Evolutionary conservation across 768 basidiomycete genomes (phyloP).

Genomic region (Leccinum aurantiacum): DNA sequence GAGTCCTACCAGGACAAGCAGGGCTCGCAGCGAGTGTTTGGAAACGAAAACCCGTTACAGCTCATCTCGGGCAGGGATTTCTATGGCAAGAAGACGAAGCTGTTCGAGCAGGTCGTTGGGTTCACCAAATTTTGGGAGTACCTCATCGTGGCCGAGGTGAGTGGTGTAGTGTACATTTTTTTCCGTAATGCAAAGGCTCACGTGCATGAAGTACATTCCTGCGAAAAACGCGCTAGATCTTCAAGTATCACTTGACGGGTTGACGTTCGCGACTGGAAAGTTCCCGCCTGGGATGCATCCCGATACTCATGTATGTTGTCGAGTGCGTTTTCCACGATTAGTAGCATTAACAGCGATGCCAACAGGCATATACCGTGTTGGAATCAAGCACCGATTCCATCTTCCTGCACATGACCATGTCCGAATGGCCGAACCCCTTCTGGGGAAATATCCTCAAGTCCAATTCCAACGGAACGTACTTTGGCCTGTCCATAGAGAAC

Average conservation of each 20-base stretch:
- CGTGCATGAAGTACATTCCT: slow-evolving; percentile 45
- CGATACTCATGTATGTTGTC: slow-evolving; percentile 75
- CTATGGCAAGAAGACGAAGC: slow-evolving; percentile 65
- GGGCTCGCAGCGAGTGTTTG: slow-evolving; percentile 68
- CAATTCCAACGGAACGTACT: slow-evolving; percentile 98
- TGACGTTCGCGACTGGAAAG: slow-evolving; percentile 76
- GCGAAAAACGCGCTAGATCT: slow-evolving; percentile 65
- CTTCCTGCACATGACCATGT: slow-evolving; percentile 96
- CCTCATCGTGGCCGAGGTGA: slow-evolving; percentile 90
- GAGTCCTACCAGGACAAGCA: slow-evolving; percentile 83
- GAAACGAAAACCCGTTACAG: slow-evolving; percentile 63
- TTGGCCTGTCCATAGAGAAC: slow-evolving; percentile 78
- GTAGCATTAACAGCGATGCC: background rate
- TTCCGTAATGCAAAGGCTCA: slow-evolving; percentile 23
- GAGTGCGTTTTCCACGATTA: background rate
- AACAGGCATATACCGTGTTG: slow-evolving; percentile 86
- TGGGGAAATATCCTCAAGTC: slow-evolving; percentile 95
- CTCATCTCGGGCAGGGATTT: slow-evolving; percentile 76
- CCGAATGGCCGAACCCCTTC: slow-evolving; percentile 53
- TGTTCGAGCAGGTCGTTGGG: slow-evolving; percentile 89
- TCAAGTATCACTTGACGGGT: slow-evolving; percentile 91
- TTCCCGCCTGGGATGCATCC: slow-evolving; percentile 93
- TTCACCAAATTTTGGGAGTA: slow-evolving; percentile 98
- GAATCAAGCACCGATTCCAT: slow-evolving; percentile 92
- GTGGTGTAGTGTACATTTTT: slow-evolving; percentile 19